Base-by-base conservation (phyloP, 2,329 filamentous ascomycete species). In the Fusarium domesticum region DNA sequence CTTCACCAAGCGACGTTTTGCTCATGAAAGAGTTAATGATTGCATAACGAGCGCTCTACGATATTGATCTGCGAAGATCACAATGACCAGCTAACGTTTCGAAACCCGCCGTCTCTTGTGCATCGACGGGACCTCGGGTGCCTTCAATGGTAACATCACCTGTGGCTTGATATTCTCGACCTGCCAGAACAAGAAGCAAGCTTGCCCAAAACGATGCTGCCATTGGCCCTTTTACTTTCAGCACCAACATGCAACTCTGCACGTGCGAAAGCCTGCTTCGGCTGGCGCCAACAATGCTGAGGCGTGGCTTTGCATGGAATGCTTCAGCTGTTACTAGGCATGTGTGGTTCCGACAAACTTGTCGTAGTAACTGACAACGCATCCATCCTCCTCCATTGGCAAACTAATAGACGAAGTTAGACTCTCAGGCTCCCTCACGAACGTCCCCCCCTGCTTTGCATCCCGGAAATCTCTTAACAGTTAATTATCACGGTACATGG, bases 121-220 rank as follows among this genome's bases (percentile, higher is more conserved):
- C n/a, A n/a, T n/a, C n/a, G n/a, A 46, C 39, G 42, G 41, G 31
- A 14, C 42, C 17, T 17, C 16, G 33, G 36, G 34, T n/a, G 18
- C 3, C 17, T 28, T 30, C 14, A 23, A 37, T 32, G 17, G 43
- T 36, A 31, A 45, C 45, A 39, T 11, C 47, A 42, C 19, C 37
- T 42, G 51, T 47, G 41, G 52, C 46, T 45, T 39, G 46, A 56
- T 52, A 18, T 45, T 40, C 17, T 57, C 43, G 49, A 43, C 18
- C 45, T 59, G 25, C 57, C 57, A 32, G 48, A 60, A 56, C 47
- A 51, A 55, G 57, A 59, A 60, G 53, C 45, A 32, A 47, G 30
- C 19, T 45, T 33, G 39, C 3, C 35, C 8, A 43, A 52, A 36
- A 42, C 33, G 37, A 25, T 35, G n/a, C 37, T 49, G 33, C 39